A percentile compares a stretch with the other conserved stretches of the same genome.
Conservation (phyloP, 2,329 filamentous ascomycete species). For the Pseudogymnoascus sp. region DNA sequence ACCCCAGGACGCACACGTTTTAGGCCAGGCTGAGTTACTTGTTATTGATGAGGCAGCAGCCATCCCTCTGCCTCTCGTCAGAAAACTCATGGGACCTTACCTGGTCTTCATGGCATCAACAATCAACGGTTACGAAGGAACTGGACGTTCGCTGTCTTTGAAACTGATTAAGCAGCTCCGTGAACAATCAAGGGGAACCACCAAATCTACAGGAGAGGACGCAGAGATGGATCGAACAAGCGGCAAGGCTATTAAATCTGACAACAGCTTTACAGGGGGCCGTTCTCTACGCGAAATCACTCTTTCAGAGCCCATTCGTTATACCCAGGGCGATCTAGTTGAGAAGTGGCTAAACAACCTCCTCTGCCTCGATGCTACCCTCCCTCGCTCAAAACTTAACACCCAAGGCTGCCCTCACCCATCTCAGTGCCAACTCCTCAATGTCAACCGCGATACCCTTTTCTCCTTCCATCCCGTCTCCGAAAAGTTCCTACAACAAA, state of each 20-base stretch:
- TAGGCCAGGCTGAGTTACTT: conserved; percentile 89
- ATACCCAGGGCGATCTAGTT: conserved; percentile 80
- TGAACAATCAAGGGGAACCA: conserved; percentile 72
- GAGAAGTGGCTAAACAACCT: conserved; percentile 96
- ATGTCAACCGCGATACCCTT: conserved; percentile 92
- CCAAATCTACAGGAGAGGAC: conserved; percentile 47
- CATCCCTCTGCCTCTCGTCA: conserved; percentile 84
- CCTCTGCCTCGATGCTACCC: conserved; percentile 85
- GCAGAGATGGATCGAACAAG: conserved; percentile 70
- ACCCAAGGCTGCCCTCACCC: conserved; percentile 82
- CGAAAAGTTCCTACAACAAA: conserved; percentile 93
- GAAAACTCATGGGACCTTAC: conserved; percentile 93
- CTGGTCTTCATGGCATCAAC: conserved; percentile 99
- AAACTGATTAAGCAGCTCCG: conserved; percentile 96
- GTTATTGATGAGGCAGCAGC: conserved; percentile 98
- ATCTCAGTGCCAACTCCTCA: conserved; percentile 80
- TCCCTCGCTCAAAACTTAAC: conserved; percentile 67
- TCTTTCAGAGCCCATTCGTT: conserved; percentile 87
- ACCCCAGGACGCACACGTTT: conserved; percentile 87
- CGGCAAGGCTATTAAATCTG: conserved; percentile 62
- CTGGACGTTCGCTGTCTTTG: conserved; percentile 84
- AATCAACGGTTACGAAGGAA: conserved; percentile 98
- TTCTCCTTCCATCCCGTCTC: conserved; percentile 98
- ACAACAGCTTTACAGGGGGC: conserved; percentile 52
- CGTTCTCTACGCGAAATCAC: conserved; percentile 87